Base-by-base conservation (phyloP, 2,329 filamentous ascomycete species). In the Fusarium sp. region DNA sequence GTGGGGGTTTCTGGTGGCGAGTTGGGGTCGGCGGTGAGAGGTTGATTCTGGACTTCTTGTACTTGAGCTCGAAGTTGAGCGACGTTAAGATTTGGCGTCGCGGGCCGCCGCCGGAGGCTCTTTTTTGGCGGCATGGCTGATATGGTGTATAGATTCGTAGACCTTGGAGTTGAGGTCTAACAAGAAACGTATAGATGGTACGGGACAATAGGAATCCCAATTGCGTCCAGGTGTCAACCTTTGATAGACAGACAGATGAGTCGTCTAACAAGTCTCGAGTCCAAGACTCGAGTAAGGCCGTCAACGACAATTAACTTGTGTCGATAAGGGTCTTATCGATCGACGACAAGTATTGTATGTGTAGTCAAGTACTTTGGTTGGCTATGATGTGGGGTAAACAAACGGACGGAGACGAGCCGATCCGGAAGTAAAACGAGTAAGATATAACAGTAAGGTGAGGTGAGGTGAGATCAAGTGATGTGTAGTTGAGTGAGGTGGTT, bases 1-100 rank as follows among this genome's bases (percentile, higher is more conserved):
- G 83, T 85, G 57, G 85, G 85, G 44, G 85, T 86, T 55, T 85
- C 83, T 44, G 85, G 85, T 70, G 85, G 85, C 75, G 85, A 87
- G 62, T 85, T 83, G 59, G 84, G 85, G 63, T 83, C 81, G 72
- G 79, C 77, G 78, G 78, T 75, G 74, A 75, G 75, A 62, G 70
- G 70, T 59, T 77, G 74, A 39, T 81, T 79, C 64, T 77, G 65
- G 57, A 51, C 38, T 44, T 73, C 54, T 48, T 57, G 66, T 39
- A 55, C 57, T 56, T 73, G 70, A 57, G 71, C 28, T 55, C 63
- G 70, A 44, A 58, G 36, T 36, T 67, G 70, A 63, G 71, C 75
- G 62, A 80, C 72, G 70, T 82, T 81, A 73, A 85, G 80, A 66
- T 83, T 82, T 60, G 84, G 84, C 68, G 84, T 85, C 44, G 82